Evolutionary conservation across 2,329 filamentous ascomycete genomes (phyloP), one percentile per base, ranked within the genome.

Genomic region (Fusarium phyllophilum): DNA sequence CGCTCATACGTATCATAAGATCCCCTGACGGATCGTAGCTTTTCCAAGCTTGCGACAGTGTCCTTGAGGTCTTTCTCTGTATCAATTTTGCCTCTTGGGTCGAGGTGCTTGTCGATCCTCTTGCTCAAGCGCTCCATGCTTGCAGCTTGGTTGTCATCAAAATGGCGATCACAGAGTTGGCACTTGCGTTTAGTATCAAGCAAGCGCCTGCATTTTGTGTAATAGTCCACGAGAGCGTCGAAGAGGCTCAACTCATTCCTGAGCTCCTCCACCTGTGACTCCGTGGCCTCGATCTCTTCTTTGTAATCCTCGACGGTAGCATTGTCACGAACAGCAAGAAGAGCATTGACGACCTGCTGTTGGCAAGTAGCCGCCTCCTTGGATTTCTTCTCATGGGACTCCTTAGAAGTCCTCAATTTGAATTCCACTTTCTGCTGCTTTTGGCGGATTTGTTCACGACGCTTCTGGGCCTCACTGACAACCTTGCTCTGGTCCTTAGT

Each of bases 401-500:
- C 89, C 49, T 89, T 90, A 31, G 88, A 84, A 52, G 86, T 91
- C 51, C 90, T 91, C 39, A 97, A 84, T 77, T 90, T 91, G 81
- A 90, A 94, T 70, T 95, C 92, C 17, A 94, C 84, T 74, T 95
- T 92, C 77, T 94, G 92, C 36, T 96, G 86, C 77, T 95, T 93
- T 73, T 93, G 89, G 73, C 88, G 89, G 6, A 90, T 86, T 44
- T 89, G 87, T 67, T 97, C 94, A 56, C 94, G 91, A 66, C 90
- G 87, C 54, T 89, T 89, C 79, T 93, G 91, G 10, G 91, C 90
- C 42, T 93, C 90, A 18, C 87, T 85, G 36, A 94, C 86, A 31
- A 86, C 82, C 41, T 86, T 85, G 31, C 82, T 86, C 76, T 91
- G 92, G 42, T 87, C 83, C 52, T 89, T 86, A 14, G 94, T 77